A percentile compares a stretch with the other conserved stretches of the same genome.
These are phyloP conservation scores for Spathaspora sp. DNA, from an alignment of 1,139 yeast genomes.

Conservation along the genomic window DNA sequence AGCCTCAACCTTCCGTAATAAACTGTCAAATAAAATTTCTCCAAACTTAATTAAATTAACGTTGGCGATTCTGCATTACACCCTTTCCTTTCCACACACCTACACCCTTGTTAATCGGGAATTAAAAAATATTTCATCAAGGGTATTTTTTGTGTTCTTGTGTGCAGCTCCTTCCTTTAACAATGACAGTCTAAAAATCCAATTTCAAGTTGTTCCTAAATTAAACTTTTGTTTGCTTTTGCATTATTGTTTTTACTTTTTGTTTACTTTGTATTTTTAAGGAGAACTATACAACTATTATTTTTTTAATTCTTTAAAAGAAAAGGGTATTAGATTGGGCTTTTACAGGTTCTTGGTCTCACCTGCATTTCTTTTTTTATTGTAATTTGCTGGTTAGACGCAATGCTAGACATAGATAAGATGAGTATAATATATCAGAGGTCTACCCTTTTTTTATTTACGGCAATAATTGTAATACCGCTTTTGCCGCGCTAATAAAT, in stretches of 20 bases:
- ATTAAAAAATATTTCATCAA: neutral
- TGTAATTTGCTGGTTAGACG: neutral
- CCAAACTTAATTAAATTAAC: neutral
- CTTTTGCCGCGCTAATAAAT: neutral
- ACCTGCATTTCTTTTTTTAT: neutral
- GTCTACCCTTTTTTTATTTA: neutral
- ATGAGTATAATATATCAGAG: neutral
- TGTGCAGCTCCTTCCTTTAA: neutral
- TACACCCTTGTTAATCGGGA: neutral
- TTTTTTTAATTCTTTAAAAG: neutral
- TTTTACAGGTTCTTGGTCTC: neutral
- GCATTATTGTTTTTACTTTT: neutral
- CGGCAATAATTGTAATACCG: neutral
- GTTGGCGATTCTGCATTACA: neutral
- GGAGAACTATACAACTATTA: too few relatives aligned
- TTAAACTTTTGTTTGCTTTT: neutral
- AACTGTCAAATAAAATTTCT: neutral
- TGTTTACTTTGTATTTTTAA: neutral
- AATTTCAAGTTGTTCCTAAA: constrained; percentile 1
- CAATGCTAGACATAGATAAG: neutral
- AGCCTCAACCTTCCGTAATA: neutral
- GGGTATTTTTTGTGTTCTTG: neutral
- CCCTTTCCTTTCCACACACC: neutral
- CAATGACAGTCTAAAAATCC: neutral
- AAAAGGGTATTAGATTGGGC: neutral